Percentiles rank a stretch among this genome's conserved stretches.
phyloP scores from a whole-genome alignment of 768 basidiomycete genomes.

The Plicaturopsis crispa region DNA sequence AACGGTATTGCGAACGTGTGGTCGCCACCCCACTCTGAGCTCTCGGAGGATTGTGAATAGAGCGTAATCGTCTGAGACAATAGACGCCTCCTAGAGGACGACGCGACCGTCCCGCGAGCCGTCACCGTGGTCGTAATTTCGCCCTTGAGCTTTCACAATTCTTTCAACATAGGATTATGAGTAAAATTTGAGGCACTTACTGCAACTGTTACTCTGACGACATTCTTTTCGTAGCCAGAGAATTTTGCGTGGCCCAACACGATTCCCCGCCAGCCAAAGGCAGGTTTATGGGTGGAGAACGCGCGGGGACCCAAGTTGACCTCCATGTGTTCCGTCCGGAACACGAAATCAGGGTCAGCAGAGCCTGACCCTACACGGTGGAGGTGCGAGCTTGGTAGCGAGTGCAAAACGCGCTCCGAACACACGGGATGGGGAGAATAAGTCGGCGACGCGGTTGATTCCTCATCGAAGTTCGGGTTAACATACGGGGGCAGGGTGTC shows the following conservation, averaged over 20 bases:
- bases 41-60: constrained; percentile 15
- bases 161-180: too few relatives aligned
- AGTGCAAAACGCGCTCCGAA: constrained; percentile 28
- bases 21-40: constrained; percentile 16
- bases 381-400: constrained; percentile 8
- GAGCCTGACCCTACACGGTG: constrained; percentile 6
- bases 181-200: too few relatives aligned
- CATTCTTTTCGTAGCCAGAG: constrained; percentile 24
- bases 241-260: constrained; percentile 32
- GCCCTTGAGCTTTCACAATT: constrained; percentile 29
- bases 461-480: too few relatives aligned
- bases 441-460: not conserved
- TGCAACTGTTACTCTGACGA: too few relatives aligned
- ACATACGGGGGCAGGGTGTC: too few relatives aligned
- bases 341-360: constrained; percentile 25
- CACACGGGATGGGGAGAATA: constrained; percentile 22
- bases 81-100: constrained; percentile 18
- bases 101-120: constrained; percentile 18
- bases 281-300: constrained; percentile 29
- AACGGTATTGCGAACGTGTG: constrained; percentile 31
- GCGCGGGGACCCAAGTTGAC: constrained; percentile 32
- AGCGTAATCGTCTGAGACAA: constrained; percentile 21
- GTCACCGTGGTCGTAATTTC: constrained; percentile 23
- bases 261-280: constrained; percentile 32
- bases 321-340: constrained; percentile 29